Evolutionary conservation across 2,329 filamentous ascomycete species (phyloP).

Genomic region (Coleophoma cylindrospora): DNA sequence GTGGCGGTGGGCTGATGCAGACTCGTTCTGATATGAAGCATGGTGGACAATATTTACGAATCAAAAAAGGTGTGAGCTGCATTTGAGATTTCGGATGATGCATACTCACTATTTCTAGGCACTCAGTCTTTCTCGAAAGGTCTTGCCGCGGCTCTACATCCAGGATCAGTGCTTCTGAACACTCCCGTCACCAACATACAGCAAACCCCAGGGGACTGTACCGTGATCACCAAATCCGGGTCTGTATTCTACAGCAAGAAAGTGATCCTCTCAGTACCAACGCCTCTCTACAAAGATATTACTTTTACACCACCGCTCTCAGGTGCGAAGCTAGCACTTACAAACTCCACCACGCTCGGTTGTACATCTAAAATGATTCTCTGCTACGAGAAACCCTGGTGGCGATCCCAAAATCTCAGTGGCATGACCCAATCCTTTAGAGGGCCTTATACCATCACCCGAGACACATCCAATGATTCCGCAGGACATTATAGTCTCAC

Average conservation of each 20-base stretch:
- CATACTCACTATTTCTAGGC: constrained; percentile 2
- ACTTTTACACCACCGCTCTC: constrained; percentile 40
- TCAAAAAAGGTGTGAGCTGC: constrained; percentile 8
- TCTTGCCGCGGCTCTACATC: constrained; percentile 7
- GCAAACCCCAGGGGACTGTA: constrained; percentile 2
- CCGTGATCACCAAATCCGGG: constrained; percentile 2
- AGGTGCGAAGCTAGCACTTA: constrained; percentile 27
- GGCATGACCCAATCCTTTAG: constrained; percentile 32
- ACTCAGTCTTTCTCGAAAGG: constrained; percentile 10
- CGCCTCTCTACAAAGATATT: constrained; percentile 39
- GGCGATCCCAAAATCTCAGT: constrained; percentile 22
- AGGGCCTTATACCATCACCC: constrained; percentile 33
- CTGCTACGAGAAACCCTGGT: constrained; percentile 9
- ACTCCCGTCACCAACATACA: constrained; percentile 8
- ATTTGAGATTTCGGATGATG: not conserved
- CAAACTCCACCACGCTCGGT: constrained; percentile 31
- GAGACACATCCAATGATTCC: constrained; percentile 34
- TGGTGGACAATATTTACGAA: constrained; percentile 33
- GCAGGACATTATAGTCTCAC: constrained; percentile 29
- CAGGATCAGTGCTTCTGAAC: constrained; percentile 8
- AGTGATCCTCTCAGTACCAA: constrained; percentile 43
- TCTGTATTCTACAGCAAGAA: constrained; percentile 17
- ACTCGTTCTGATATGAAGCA: constrained; percentile 47
- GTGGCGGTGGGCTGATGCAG: constrained; percentile 43
- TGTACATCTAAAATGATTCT: constrained; percentile 38